Evolutionary conservation across 805 yeast species (phyloP).

Genomic region (Lipomyces mesembrius): DNA sequence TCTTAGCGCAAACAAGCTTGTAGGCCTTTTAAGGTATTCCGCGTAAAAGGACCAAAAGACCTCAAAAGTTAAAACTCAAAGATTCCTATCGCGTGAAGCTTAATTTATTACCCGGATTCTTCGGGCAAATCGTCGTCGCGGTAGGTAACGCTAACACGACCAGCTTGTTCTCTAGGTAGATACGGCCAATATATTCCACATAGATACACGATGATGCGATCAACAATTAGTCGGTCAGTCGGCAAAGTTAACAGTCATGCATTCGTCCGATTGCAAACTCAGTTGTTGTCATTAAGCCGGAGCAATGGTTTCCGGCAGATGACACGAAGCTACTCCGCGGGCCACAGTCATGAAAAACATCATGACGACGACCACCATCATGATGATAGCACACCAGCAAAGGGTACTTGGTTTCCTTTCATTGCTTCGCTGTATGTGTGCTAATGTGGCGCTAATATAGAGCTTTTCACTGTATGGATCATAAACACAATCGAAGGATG

Average conservation of each 20-base stretch:
- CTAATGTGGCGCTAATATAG: background rate
- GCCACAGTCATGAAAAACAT: slow-evolving; percentile 9
- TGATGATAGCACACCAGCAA: slow-evolving; percentile 20
- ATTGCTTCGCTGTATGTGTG: background rate
- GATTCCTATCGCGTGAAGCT: too few species aligned
- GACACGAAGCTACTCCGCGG: slow-evolving; percentile 27
- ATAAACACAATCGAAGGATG: background rate
- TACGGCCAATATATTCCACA: background rate
- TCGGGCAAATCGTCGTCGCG: too few species aligned
- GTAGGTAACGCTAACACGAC: too few species aligned
- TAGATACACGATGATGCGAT: background rate
- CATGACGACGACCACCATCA: slow-evolving; percentile 21
- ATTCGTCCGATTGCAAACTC: background rate
- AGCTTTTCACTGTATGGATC: slow-evolving; percentile 10
- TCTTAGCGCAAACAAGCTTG: too few species aligned
- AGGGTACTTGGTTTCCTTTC: slow-evolving; percentile 4
- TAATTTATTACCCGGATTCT: background rate
- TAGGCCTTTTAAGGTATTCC: too few species aligned
- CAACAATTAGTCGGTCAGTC: slow-evolving; percentile 9
- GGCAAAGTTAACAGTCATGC: slow-evolving; percentile 5
- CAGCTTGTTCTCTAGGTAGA: background rate
- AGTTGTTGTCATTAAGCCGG: background rate
- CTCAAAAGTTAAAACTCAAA: background rate
- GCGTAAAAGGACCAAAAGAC: background rate
- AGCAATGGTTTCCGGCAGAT: slow-evolving; percentile 5